phyloP scores from a whole-genome alignment of 2,329 filamentous ascomycete species.

The Xylaria sp. region DNA sequence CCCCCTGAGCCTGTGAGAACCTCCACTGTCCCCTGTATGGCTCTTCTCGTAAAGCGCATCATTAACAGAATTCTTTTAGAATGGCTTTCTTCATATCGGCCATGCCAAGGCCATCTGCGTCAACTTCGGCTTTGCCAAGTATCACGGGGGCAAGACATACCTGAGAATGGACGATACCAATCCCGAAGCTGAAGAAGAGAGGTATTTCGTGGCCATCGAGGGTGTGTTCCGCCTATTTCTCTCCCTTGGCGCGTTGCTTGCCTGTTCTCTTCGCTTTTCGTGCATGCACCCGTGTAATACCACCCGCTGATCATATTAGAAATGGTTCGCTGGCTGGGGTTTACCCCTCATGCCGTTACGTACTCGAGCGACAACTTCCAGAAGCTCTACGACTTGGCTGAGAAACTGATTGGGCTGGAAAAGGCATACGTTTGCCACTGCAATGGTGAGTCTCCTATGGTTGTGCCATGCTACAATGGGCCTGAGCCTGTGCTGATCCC shows the following conservation, averaged over 20 bases:
- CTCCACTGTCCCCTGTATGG: background rate
- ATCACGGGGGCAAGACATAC: slow-evolving; percentile 78
- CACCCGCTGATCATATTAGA: slow-evolving; percentile 50
- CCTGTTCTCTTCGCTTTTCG: too few species aligned
- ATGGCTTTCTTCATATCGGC: slow-evolving; percentile 91
- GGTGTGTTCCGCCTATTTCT: background rate
- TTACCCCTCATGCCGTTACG: slow-evolving; percentile 78
- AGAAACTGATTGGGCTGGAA: slow-evolving; percentile 76
- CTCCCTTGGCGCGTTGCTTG: background rate
- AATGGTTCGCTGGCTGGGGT: slow-evolving; percentile 84
- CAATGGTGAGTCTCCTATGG: slow-evolving; percentile 50
- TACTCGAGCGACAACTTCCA: slow-evolving; percentile 92
- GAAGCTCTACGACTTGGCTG: slow-evolving; percentile 83
- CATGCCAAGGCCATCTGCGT: slow-evolving; percentile 95
- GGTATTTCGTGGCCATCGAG: slow-evolving; percentile 86
- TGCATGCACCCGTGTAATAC: background rate
- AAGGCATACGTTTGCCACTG: slow-evolving; percentile 89
- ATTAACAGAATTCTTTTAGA: slow-evolving; percentile 44
- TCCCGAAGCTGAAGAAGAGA: slow-evolving; percentile 88
- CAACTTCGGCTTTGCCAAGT: slow-evolving; percentile 92
- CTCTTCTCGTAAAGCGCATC: too few species aligned
- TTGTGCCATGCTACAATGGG: background rate
- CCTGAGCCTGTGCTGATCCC: background rate
- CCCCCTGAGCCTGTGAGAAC: slow-evolving; percentile 70
- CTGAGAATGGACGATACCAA: slow-evolving; percentile 88